Base-by-base conservation (phyloP, 352 stramenopile species). In the Globisporangium cystogenes region DNA sequence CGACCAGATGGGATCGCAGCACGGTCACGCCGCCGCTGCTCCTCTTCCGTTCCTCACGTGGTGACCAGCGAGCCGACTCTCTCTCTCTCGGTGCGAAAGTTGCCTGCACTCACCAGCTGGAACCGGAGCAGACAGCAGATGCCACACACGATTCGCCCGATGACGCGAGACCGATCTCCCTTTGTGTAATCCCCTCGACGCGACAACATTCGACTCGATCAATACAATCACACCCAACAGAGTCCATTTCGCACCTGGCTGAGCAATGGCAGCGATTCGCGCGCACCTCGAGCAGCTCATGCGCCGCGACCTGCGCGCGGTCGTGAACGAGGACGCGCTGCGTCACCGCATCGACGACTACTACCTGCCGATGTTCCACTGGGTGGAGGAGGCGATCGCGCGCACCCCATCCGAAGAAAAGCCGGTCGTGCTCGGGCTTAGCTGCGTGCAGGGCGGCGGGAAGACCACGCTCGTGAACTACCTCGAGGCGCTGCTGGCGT, bases 381-480 rank as follows among this genome's bases (percentile, higher is more conserved):
- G 84, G 84, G 78, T 72, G 20, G 65, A 77, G 23, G 70, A 74
- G 50, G 60, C 20, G 59, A 60, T 24, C 37, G 39, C 26, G n/a
- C n/a, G 3, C 16, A 18, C 16, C 16, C 12, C n/a, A n/a, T n/a
- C 20, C 18, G 11, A n/a, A 44, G 51, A 10, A 18, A 44, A 37
- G 21, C 26, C 20, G 29, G 31, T 92, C n/a, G 73, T 76, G 53
- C 68, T 95, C 24, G 84, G 84, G 2, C 56, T 95, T 20, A 95
- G 80, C 55, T 91, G 82, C 59, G 82, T 87, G 44, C 84, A 95
- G 67, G 86, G 86, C 12, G 79, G 83, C 8, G 86, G 86, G 21
- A 95, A 94, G 59, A 95, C 86, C 10, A 95, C 86, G 20, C 66
- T 75, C n/a, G 82, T 70, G n/a, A 65, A 68, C 37, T 76, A 87